Conservation (phyloP, 192 early-diverging fungal genomes). For the Linnemannia exigua region DNA sequence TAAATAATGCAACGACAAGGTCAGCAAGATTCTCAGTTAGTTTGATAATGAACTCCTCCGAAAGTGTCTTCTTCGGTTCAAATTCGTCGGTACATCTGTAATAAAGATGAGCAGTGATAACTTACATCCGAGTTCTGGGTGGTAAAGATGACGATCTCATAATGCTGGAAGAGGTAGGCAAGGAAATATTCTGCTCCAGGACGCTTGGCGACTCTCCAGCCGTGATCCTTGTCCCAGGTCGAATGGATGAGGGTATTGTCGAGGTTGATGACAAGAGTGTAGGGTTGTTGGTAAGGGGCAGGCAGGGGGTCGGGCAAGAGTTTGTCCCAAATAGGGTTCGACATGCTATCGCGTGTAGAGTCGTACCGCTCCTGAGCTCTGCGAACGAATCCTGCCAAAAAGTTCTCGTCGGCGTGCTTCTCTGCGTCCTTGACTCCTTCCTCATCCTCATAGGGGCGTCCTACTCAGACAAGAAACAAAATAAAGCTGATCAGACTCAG, state of each 20-base stretch:
- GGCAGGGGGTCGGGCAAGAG: slow-evolving; percentile 93
- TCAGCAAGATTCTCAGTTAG: not conserved
- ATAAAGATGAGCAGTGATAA: not conserved
- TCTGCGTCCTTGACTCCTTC: slow-evolving; percentile 36
- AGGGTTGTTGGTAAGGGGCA: slow-evolving; percentile 86
- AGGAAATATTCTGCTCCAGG: slow-evolving; percentile 98
- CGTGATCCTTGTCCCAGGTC: slow-evolving; percentile 95
- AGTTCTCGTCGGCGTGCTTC: slow-evolving; percentile 37
- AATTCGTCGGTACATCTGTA: not conserved
- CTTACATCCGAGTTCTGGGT: slow-evolving; percentile 86
- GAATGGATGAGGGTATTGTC: slow-evolving; percentile 95
- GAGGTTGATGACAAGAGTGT: slow-evolving; percentile 96
- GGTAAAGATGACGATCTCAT: slow-evolving; percentile 97
- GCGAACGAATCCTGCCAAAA: slow-evolving; percentile 20
- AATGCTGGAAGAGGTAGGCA: slow-evolving; percentile 90
- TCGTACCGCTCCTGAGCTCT: slow-evolving; percentile 40
- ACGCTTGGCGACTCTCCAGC: slow-evolving; percentile 97
- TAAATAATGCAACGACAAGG: slow-evolving; percentile 32
- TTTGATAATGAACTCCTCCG: not conserved
- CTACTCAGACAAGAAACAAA: slow-evolving; percentile 1
- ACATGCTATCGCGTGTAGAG: slow-evolving; percentile 52
- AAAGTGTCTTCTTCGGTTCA: not conserved
- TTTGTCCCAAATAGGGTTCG: slow-evolving; percentile 85
- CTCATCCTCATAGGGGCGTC: slow-evolving; percentile 40
- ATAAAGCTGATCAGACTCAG: not conserved